Conservation (phyloP, 805 yeast genomes). For the Metschnikowia corniflorae region DNA sequence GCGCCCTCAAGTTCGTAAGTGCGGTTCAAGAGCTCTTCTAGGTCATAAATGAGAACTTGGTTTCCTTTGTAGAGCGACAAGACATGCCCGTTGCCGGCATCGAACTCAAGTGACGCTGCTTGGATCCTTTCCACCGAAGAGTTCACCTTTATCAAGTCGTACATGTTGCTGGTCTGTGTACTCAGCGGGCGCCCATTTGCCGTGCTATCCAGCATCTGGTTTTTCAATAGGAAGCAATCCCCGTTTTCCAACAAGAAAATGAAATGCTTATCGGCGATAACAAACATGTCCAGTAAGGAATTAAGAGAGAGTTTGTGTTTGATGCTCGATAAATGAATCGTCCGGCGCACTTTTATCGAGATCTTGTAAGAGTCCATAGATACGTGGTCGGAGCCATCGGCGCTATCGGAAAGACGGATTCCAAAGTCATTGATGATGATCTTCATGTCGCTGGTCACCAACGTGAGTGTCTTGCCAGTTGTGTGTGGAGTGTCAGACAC, state of each 20-base stretch:
- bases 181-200: constrained; percentile 2
- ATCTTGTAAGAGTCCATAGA: constrained; percentile 24
- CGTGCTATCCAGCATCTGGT: constrained; percentile 18
- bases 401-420: constrained; percentile 3
- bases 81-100: constrained; percentile 6
- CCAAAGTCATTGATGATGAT: constrained; percentile 27
- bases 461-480: constrained; percentile 15
- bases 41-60: constrained; percentile 27
- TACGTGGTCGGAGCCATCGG: constrained; percentile 9
- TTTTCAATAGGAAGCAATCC: constrained; percentile 36
- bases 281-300: constrained; percentile 22
- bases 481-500: constrained; percentile 3
- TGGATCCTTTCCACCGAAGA: constrained; percentile 32
- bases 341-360: constrained; percentile 26
- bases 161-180: constrained; percentile 25
- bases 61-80: constrained; percentile 39
- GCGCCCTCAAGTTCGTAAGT: constrained; percentile 15
- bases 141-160: constrained; percentile 32
- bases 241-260: constrained; percentile 36
- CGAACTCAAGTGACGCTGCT: constrained; percentile 22
- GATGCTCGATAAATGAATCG: constrained; percentile 35
- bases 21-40: constrained; percentile 23
- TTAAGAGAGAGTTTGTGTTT: constrained; percentile 23
- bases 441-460: constrained; percentile 29
- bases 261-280: constrained; percentile 31